Evolutionary conservation across 371 early-diverging fungal genomes (phyloP).

Genomic region (Mucor indicus): DNA sequence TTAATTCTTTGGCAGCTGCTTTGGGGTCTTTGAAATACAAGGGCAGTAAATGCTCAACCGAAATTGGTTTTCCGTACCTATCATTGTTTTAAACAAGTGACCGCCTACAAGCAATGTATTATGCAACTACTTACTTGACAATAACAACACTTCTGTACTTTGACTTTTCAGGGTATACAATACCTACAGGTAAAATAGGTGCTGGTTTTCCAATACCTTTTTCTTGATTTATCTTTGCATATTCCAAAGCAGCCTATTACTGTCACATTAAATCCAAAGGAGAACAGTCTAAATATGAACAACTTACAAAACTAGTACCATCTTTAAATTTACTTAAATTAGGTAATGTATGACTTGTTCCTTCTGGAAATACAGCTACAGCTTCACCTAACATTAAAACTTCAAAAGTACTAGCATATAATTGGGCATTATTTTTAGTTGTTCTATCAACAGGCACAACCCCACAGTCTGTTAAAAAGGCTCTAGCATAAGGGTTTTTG

Average conservation of each 20-base stretch:
- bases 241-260: conserved; percentile 48
- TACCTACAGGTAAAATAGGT: conserved; percentile 49
- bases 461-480: conserved; percentile 44
- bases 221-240: conserved; percentile 37
- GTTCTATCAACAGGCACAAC: conserved; percentile 59
- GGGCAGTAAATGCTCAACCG: conserved; percentile 40
- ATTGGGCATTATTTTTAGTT: conserved; percentile 47
- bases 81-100: not conserved
- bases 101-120: no score
- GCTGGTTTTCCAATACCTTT: conserved; percentile 27
- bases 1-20: conserved; percentile 49
- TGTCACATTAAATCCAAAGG: not conserved
- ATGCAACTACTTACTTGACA: conserved; percentile 35
- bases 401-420: conserved; percentile 50
- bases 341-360: conserved; percentile 52
- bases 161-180: conserved; percentile 56
- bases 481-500: conserved; percentile 31
- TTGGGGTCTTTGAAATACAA: conserved; percentile 45
- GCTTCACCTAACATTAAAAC: conserved; percentile 48
- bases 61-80: conserved; percentile 55
- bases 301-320: conserved; percentile 47
- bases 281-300: not conserved
- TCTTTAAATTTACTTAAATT: conserved; percentile 43
- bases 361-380: conserved; percentile 60
- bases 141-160: conserved; percentile 55